Evolutionary conservation across 495 filamentous ascomycete species (phyloP).

Genomic region (Trichoderma gamsii): DNA sequence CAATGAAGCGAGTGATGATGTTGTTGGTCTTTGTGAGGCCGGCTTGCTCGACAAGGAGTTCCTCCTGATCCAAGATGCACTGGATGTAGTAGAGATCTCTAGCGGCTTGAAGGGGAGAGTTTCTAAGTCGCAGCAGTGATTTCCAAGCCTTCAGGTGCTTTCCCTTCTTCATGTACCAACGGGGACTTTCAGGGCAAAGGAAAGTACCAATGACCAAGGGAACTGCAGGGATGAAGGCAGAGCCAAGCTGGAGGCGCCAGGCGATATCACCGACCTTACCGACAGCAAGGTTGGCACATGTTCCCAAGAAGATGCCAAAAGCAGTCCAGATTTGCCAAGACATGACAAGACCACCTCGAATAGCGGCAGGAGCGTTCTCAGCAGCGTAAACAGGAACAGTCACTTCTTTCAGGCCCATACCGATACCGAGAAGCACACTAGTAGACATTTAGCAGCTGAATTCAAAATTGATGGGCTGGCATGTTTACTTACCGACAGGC

Average conservation of each 20-base stretch:
- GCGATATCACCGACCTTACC: constrained; percentile 29
- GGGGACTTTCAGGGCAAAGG: constrained; percentile 64
- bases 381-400: constrained; percentile 65
- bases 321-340: constrained; percentile 49
- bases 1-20: constrained; percentile 45
- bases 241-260: constrained; percentile 55
- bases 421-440: constrained; percentile 58
- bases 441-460: constrained; percentile 29
- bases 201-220: constrained; percentile 57
- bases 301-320: constrained; percentile 21
- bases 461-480: neutral
- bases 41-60: constrained; percentile 24
- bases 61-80: constrained; percentile 51
- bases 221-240: constrained; percentile 65
- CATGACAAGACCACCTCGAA: constrained; percentile 69
- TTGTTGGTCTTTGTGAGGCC: neutral
- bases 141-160: constrained; percentile 49
- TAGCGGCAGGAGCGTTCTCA: constrained; percentile 59
- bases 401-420: constrained; percentile 52
- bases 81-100: constrained; percentile 55
- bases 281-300: constrained; percentile 19
- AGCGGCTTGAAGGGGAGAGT: constrained; percentile 54
- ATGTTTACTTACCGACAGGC: constrained; percentile 2
- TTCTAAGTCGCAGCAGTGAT: constrained; percentile 57
- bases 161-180: constrained; percentile 61